Evolutionary conservation across 2,329 filamentous ascomycete species (phyloP).

Genomic region (Tolypocladium endophyticum): DNA sequence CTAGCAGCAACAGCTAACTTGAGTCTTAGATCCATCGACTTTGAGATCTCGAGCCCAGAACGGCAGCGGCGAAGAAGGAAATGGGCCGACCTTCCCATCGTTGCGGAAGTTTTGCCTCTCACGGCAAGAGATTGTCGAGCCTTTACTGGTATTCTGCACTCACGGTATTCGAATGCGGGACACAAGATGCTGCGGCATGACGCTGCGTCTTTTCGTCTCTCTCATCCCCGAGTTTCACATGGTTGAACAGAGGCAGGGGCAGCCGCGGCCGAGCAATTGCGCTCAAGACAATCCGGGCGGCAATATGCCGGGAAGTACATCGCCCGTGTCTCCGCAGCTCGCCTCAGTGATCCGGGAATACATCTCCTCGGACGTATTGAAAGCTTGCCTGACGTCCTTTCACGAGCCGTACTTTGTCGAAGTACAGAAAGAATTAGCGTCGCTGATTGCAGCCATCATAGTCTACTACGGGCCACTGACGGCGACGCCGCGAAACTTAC

Average conservation of each 20-base stretch:
- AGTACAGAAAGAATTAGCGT: constrained; percentile 82
- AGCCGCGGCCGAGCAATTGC: constrained; percentile 7
- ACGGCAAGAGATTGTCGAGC: constrained; percentile 69
- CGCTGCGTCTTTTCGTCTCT: constrained; percentile 75
- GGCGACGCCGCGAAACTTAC: constrained; percentile 59
- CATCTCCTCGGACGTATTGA: constrained; percentile 78
- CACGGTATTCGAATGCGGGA: constrained; percentile 86
- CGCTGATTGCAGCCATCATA: constrained; percentile 77
- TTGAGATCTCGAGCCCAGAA: constrained; percentile 15
- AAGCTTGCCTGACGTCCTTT: constrained; percentile 80
- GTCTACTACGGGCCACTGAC: constrained; percentile 63
- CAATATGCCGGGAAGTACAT: constrained; percentile 21
- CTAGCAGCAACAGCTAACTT: not conserved
- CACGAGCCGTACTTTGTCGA: constrained; percentile 97
- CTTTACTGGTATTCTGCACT: constrained; percentile 82
- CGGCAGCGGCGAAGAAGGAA: constrained; percentile 12
- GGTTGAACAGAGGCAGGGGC: constrained; percentile 15
- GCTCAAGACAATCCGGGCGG: constrained; percentile 14
- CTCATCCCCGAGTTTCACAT: constrained; percentile 77
- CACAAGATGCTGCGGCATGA: constrained; percentile 75
- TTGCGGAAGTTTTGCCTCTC: constrained; percentile 77
- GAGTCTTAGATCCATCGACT: constrained; percentile 18
- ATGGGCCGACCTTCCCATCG: constrained; percentile 36
- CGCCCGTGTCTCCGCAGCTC: constrained; percentile 40
- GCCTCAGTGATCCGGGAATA: constrained; percentile 72